Evolutionary conservation across 352 stramenopile species (phyloP).

Genomic region (Phytophthora hybrid): DNA sequence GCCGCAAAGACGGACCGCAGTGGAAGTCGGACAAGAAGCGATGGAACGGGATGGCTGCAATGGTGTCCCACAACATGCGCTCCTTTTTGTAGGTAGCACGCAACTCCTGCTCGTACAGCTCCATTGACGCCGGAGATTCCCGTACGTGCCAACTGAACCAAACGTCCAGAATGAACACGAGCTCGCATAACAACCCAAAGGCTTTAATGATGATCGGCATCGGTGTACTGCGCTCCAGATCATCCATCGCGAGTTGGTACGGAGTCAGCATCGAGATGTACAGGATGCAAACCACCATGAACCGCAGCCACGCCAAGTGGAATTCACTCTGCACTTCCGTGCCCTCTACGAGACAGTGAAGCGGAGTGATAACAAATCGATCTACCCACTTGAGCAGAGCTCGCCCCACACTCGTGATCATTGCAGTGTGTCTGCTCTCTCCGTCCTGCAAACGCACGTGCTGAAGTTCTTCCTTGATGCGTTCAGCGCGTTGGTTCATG

Average conservation of each 20-base stretch:
- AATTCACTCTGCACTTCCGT: conserved; percentile 49
- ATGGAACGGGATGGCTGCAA: conserved; percentile 52
- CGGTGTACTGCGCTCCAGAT: conserved; percentile 24
- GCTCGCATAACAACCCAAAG: conserved; percentile 44
- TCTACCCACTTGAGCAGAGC: conserved; percentile 13
- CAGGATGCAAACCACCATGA: conserved; percentile 42
- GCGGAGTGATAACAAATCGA: background rate
- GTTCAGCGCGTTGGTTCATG: conserved; percentile 33
- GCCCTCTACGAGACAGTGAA: conserved; percentile 30
- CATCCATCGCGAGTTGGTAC: conserved; percentile 57
- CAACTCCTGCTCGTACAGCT: conserved; percentile 60
- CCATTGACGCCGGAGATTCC: conserved; percentile 44
- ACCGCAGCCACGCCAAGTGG: conserved; percentile 52
- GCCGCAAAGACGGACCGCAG: conserved; percentile 35
- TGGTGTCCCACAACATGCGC: conserved; percentile 52
- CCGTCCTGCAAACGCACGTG: conserved; percentile 10
- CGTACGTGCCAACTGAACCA: conserved; percentile 57
- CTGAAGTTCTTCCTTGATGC: conserved; percentile 25
- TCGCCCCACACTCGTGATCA: background rate
- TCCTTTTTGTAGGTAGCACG: conserved; percentile 47
- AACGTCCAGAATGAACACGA: conserved; percentile 56
- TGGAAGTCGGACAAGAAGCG: conserved; percentile 49
- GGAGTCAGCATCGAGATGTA: conserved; percentile 55
- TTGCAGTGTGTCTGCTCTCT: background rate
- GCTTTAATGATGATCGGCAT: conserved; percentile 27